Percentiles rank a stretch among this genome's conserved stretches.
Conservation (phyloP, 1,139 yeast species). For the Arxiozyma telluris region DNA sequence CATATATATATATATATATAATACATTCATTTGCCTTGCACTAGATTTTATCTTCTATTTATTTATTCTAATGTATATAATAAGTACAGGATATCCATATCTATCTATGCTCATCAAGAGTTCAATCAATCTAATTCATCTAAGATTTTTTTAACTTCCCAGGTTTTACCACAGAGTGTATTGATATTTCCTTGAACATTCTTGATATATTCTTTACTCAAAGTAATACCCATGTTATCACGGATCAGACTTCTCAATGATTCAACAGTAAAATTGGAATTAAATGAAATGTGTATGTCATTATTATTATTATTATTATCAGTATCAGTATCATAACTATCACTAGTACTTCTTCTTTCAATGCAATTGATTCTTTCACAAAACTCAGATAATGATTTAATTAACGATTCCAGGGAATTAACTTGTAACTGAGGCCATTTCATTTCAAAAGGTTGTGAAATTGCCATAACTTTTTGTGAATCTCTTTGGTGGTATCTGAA, state of each 20-base stretch:
- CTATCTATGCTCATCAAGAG: background rate
- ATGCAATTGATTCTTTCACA: constrained; percentile 19
- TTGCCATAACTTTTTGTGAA: constrained; percentile 61
- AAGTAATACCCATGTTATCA: constrained; percentile 29
- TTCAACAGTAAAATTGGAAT: constrained; percentile 12
- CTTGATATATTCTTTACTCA: constrained; percentile 29
- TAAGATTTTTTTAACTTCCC: constrained; percentile 29
- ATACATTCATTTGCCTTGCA: background rate
- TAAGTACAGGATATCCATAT: background rate
- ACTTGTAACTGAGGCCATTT: constrained; percentile 37
- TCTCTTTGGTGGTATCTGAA: constrained; percentile 65
- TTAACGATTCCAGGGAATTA: constrained; percentile 27
- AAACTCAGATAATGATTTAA: constrained; percentile 17
- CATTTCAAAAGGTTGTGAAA: constrained; percentile 66
- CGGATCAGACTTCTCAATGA: constrained; percentile 24
- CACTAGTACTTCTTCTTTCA: constrained; percentile 7
- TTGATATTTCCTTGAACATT: constrained; percentile 29
- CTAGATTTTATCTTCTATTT: background rate
- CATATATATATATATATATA: too few species aligned
- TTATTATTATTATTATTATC: background rate
- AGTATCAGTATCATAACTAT: too few species aligned
- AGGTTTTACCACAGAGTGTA: constrained; percentile 27
- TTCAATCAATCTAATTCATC: constrained; percentile 19
- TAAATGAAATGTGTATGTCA: constrained; percentile 5
- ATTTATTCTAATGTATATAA: too few species aligned